phyloP scores from a whole-genome alignment of 179 eudicot species.

The Silene coronaria region DNA sequence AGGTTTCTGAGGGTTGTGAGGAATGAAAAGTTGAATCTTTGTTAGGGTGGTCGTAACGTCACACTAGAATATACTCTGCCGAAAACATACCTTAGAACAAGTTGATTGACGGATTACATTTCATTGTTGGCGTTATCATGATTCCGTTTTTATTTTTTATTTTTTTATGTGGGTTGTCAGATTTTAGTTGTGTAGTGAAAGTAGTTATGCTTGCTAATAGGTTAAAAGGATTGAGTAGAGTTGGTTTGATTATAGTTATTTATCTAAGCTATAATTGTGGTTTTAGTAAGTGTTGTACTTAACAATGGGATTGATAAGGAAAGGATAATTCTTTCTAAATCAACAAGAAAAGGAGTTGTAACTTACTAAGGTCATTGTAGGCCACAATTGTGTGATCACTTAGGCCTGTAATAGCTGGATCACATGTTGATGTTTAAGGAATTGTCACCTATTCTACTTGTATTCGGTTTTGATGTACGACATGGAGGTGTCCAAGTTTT shows the following conservation, averaged over 20 bases:
- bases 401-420: background rate
- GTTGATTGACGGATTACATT: no score
- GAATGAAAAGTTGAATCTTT: background rate
- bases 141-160: no score
- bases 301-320: constrained; percentile 6
- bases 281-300: background rate
- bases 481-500: background rate
- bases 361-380: background rate
- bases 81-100: no score
- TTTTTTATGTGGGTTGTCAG: constrained; percentile 5
- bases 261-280: background rate
- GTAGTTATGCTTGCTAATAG: background rate
- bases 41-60: no score
- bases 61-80: no score
- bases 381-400: background rate
- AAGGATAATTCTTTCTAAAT: background rate
- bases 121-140: no score
- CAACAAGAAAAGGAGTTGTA: background rate
- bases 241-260: background rate
- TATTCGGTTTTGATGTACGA: background rate
- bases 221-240: background rate
- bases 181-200: constrained; percentile 5
- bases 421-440: background rate
- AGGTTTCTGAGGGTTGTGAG: constrained; percentile 2
- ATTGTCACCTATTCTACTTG: background rate